Evolutionary conservation across 139 green algal species (phyloP), one percentile per base, ranked within the genome.

Genomic region (Picochlorum sp.): DNA sequence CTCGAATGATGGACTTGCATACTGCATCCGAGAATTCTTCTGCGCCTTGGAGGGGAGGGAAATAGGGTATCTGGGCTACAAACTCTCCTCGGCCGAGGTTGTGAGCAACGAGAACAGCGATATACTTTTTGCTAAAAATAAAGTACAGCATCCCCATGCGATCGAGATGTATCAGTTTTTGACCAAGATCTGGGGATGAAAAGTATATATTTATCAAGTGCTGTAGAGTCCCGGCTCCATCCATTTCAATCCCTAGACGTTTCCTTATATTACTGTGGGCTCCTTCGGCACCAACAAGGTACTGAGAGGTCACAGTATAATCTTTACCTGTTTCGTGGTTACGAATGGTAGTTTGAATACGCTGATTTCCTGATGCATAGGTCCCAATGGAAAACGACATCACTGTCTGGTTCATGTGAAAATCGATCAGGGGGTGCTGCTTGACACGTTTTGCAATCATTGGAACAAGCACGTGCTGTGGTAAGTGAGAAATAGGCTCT

Each of bases 111-210:
- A 97, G 36, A 50, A 95, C 89, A 1, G 70, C 75, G 33, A 97
- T 81, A 25, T 83, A 78, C 8, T 75, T 53, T 0, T 59, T 33
- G 35, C 85, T 89, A 80, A 91, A 97, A 4, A 95, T 81, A 69
- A 98, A 98, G 73, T 98, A 98, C 39, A 98, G 77, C 91, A 98
- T 98, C 50, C 70, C 90, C 1, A 75, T 55, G 4, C 74, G 56
- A 12, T 52, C 33, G 36, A 70, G 40, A 26, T 65, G 57, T 1
- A 35, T 40, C 28, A 70, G 54, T 29, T 49, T 29, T 40, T 43
- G 16, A 24, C 59, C 60, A 44, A 85, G 57, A 12, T 51, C 30
- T 2, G 49, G 50, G n/a, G 64, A 81, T 7, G 33, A 58, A 63
- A 96, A 95, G 75, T 96, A 86, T 3, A 92, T 79, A 70, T 90